A percentile compares a stretch with the other conserved stretches of the same genome.
These are phyloP conservation scores for Thielaviopsis populi DNA, from an alignment of 2,329 filamentous ascomycete species.

Conservation along the genomic window DNA sequence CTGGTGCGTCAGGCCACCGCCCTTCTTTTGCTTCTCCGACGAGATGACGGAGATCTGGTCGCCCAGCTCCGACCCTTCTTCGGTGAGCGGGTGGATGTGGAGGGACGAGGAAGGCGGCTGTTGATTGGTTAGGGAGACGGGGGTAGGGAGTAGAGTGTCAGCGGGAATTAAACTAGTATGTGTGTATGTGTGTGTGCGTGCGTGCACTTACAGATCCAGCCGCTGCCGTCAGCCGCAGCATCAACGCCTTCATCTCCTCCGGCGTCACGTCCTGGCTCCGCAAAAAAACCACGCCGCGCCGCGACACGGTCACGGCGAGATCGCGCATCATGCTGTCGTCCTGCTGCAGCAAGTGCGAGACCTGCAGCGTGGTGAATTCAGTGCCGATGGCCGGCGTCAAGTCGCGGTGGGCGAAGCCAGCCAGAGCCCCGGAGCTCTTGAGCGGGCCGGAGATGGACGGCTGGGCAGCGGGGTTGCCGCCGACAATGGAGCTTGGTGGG, in stretches of 20 bases:
- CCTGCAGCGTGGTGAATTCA: constrained; percentile 36
- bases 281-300: constrained; percentile 51
- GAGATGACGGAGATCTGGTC: constrained; percentile 43
- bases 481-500: constrained; percentile 2
- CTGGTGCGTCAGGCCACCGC: constrained; percentile 36
- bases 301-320: constrained; percentile 46
- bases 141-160: too few species aligned
- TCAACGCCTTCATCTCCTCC: constrained; percentile 44
- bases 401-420: constrained; percentile 32
- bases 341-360: constrained; percentile 35
- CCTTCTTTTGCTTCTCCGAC: constrained; percentile 39
- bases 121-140: too few species aligned
- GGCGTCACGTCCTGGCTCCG: constrained; percentile 43
- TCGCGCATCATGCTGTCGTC: constrained; percentile 42
- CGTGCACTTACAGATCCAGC: constrained; percentile 26
- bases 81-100: constrained; percentile 46
- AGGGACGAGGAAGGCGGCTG: constrained; percentile 42
- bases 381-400: constrained; percentile 40
- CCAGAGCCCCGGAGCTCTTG: constrained; percentile 27
- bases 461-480: constrained; percentile 11
- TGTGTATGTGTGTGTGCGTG: too few species aligned
- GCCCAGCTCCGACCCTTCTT: constrained; percentile 37
- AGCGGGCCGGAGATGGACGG: constrained; percentile 20
- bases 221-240: constrained; percentile 43
- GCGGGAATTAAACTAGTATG: too few species aligned